A percentile compares a stretch with the other conserved stretches of the same genome.
phyloP scores from a whole-genome alignment of 768 basidiomycete genomes.

The Artomyces pyxidatus region DNA sequence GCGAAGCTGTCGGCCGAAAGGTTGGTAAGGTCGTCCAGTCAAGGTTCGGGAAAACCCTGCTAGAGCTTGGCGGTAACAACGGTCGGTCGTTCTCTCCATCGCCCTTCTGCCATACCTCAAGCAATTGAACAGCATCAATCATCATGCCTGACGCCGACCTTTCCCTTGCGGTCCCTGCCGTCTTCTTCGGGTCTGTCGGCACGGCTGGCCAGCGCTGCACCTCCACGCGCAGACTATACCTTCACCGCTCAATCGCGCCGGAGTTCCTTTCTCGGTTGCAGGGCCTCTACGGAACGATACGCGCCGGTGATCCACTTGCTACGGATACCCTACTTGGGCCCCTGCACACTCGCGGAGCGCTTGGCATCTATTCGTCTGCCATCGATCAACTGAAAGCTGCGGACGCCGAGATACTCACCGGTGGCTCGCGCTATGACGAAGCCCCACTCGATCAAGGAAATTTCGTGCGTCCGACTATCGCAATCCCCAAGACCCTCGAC shows the following conservation, averaged over 20 bases:
- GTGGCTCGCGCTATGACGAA: constrained; percentile 49
- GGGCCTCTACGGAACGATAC: constrained; percentile 61
- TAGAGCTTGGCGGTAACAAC: constrained; percentile 95
- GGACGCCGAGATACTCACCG: constrained; percentile 71
- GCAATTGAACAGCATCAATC: constrained; percentile 57
- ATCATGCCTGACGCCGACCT: constrained; percentile 94
- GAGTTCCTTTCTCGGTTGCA: constrained; percentile 71
- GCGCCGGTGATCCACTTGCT: constrained; percentile 81
- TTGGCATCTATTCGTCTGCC: constrained; percentile 56
- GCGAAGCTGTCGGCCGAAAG: constrained; percentile 76
- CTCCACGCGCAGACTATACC: constrained; percentile 82
- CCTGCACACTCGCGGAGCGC: constrained; percentile 63
- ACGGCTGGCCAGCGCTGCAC: constrained; percentile 77
- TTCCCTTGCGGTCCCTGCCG: constrained; percentile 78
- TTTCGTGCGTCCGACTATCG: constrained; percentile 85
- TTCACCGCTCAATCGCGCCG: constrained; percentile 73
- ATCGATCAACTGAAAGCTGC: constrained; percentile 51
- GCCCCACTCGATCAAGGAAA: constrained; percentile 57
- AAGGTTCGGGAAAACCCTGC: constrained; percentile 81
- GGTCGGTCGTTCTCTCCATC: constrained; percentile 37
- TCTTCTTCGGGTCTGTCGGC: constrained; percentile 92
- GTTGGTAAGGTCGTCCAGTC: constrained; percentile 86
- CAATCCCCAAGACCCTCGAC: constrained; percentile 51
- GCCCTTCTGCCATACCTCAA: not conserved
- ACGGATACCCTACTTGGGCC: constrained; percentile 75